These are phyloP conservation scores for Penicillium decumbens DNA, from an alignment of 2,329 filamentous ascomycete genomes.

Conservation along the genomic window DNA sequence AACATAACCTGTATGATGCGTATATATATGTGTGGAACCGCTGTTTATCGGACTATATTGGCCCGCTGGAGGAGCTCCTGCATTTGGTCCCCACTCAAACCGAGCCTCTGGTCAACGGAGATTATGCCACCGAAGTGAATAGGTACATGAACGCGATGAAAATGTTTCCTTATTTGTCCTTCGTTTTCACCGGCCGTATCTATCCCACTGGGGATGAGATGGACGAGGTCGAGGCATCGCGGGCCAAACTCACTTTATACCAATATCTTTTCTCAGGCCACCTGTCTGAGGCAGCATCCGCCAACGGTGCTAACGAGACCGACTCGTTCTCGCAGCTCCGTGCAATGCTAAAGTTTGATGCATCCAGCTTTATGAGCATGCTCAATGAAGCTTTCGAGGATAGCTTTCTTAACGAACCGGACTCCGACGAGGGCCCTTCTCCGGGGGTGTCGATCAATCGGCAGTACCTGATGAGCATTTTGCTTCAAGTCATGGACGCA, in stretches of 20 bases:
- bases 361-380: conserved; percentile 87
- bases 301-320: conserved; percentile 50
- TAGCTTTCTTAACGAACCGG: conserved; percentile 76
- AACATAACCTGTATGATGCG: conserved; percentile 88
- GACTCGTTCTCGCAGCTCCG: conserved; percentile 81
- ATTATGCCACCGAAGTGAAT: conserved; percentile 54
- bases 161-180: conserved; percentile 91
- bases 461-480: conserved; percentile 85
- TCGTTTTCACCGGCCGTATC: conserved; percentile 79
- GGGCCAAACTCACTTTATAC: conserved; percentile 84
- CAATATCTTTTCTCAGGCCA: conserved; percentile 89
- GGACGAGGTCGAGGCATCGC: conserved; percentile 64
- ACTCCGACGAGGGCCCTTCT: conserved; percentile 57
- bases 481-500: conserved; percentile 80
- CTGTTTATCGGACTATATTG: conserved; percentile 82
- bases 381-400: conserved; percentile 98
- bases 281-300: conserved; percentile 16
- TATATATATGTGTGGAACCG: conserved; percentile 96
- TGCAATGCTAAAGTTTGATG: conserved; percentile 80
- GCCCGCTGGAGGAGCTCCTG: conserved; percentile 79
- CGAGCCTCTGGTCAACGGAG: conserved; percentile 29
- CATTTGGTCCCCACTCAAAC: conserved; percentile 33
- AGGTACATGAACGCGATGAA: conserved; percentile 69
- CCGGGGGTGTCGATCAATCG: conserved; percentile 67
- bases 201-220: conserved; percentile 81